phyloP scores from a whole-genome alignment of 345 rosid genomes.

The Moringa oleifera region DNA sequence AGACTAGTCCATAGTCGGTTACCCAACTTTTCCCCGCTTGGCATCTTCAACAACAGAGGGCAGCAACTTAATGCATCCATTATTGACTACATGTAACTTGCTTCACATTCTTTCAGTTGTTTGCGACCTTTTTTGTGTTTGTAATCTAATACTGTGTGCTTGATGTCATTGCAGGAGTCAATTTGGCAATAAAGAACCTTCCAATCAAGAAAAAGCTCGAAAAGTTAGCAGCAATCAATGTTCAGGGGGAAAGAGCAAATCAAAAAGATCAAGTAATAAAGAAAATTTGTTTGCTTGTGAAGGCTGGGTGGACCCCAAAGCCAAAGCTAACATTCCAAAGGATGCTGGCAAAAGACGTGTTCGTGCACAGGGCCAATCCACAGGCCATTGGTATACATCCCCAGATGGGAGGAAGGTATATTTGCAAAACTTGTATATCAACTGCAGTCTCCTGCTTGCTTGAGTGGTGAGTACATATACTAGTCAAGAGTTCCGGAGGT shows the following conservation, averaged over 20 bases:
- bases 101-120: slow-evolving; percentile 8
- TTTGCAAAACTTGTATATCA: background rate
- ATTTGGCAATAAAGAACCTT: slow-evolving; percentile 49
- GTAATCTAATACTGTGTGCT: background rate
- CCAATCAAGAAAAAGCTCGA: slow-evolving; percentile 31
- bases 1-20: slow-evolving; percentile 48
- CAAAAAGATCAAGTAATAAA: slow-evolving; percentile 31
- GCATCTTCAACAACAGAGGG: slow-evolving; percentile 27
- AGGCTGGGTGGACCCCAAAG: slow-evolving; percentile 63
- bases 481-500: background rate
- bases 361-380: slow-evolving; percentile 47
- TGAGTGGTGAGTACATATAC: background rate
- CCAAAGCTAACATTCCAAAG: slow-evolving; percentile 39
- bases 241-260: slow-evolving; percentile 40
- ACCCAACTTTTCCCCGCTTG: slow-evolving; percentile 66
- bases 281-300: slow-evolving; percentile 24
- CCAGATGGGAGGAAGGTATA: slow-evolving; percentile 78
- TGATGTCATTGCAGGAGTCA: slow-evolving; percentile 54
- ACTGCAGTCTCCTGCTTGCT: background rate
- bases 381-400: slow-evolving; percentile 80
- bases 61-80: slow-evolving; percentile 32
- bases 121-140: background rate
- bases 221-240: slow-evolving; percentile 26
- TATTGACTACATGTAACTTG: slow-evolving; percentile 60
- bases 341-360: slow-evolving; percentile 84